Evolutionary conservation across 768 basidiomycete genomes (phyloP).

Genomic region (Clitopilus hobsonii): DNA sequence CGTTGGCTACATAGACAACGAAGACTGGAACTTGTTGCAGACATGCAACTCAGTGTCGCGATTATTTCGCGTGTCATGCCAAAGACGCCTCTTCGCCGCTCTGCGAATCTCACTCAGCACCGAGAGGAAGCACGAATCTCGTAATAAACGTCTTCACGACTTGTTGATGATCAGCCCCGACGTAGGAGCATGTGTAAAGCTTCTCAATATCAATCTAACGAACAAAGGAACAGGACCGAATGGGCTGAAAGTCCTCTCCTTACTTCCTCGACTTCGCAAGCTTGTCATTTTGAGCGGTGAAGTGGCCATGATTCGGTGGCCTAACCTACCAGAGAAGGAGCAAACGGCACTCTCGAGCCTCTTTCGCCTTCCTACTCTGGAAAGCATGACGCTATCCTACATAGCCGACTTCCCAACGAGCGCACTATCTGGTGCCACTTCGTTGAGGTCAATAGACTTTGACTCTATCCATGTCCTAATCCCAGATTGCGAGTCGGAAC

Average conservation of each 20-base stretch:
- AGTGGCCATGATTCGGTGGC: neutral
- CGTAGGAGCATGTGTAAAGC: neutral
- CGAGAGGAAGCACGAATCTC: neutral
- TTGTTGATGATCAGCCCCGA: neutral
- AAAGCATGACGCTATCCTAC: neutral
- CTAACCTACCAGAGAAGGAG: neutral
- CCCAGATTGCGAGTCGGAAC: neutral
- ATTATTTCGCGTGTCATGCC: neutral
- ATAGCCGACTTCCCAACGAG: neutral
- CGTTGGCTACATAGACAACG: neutral
- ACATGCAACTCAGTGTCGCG: neutral
- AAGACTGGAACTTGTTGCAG: neutral
- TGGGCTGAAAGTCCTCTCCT: neutral
- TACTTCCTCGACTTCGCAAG: neutral
- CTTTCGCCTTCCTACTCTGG: neutral
- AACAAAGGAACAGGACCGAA: neutral
- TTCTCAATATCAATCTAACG: neutral
- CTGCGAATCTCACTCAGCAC: neutral
- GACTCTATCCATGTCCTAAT: neutral
- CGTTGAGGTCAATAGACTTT: neutral
- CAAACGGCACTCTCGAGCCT: neutral
- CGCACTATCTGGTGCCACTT: neutral
- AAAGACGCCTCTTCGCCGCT: neutral
- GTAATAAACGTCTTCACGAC: neutral
- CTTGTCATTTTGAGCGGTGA: neutral